A percentile compares a stretch with the other conserved stretches of the same genome.
Conservation (phyloP, 129 eudicot genomes). For the Logfia minima region DNA sequence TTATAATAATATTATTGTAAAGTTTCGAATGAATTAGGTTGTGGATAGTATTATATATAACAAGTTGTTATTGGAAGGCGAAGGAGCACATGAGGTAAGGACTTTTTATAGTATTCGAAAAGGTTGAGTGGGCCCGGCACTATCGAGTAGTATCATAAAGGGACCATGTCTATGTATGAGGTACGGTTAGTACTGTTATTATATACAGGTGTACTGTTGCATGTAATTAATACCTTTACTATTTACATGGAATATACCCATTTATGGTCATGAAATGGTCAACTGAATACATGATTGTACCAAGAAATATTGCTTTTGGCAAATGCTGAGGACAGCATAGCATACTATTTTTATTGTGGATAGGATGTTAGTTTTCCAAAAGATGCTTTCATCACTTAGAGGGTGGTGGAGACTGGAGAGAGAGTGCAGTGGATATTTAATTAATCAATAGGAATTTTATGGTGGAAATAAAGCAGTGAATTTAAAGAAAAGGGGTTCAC, state of each 20-base stretch:
- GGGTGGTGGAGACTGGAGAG: conserved; percentile 28
- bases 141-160: conserved; percentile 29
- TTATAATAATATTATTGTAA: conserved; percentile 1
- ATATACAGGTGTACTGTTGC: not conserved
- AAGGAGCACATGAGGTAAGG: conserved; percentile 47
- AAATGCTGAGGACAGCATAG: conserved; percentile 16
- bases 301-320: conserved; percentile 24
- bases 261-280: conserved; percentile 34
- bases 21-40: conserved; percentile 19
- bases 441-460: conserved; percentile 27
- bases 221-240: conserved; percentile 7
- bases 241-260: conserved; percentile 22
- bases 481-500: conserved; percentile 26
- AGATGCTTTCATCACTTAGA: conserved; percentile 41
- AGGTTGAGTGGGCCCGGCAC: conserved; percentile 47
- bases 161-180: conserved; percentile 10
- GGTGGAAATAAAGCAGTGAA: conserved; percentile 26
- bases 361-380: conserved; percentile 28
- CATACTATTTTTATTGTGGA: conserved; percentile 33
- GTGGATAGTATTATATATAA: conserved; percentile 7
- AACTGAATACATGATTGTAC: conserved; percentile 32
- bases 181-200: not conserved
- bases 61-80: conserved; percentile 45
- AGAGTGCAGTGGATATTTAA: conserved; percentile 28
- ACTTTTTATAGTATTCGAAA: conserved; percentile 68